A percentile compares a stretch with the other conserved stretches of the same genome.
These are phyloP conservation scores for Linderina pennispora DNA, from an alignment of 192 early-diverging fungal genomes.

Conservation along the genomic window DNA sequence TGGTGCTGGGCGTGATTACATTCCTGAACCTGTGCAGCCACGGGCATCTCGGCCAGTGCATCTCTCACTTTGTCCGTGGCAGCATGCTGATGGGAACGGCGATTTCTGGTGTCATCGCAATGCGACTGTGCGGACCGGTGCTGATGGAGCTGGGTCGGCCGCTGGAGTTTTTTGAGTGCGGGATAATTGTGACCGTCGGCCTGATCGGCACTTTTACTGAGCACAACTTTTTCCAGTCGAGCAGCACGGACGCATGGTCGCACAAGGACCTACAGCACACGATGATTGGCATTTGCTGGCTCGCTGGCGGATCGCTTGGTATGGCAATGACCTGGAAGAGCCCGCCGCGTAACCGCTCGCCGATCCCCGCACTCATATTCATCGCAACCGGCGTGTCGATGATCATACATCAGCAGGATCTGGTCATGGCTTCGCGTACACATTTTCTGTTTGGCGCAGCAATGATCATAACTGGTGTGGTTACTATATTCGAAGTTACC, in stretches of 20 bases:
- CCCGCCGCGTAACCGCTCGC: slow-evolving; percentile 37
- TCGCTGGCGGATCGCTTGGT: slow-evolving; percentile 51
- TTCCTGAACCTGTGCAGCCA: slow-evolving; percentile 51
- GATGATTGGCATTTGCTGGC: slow-evolving; percentile 58
- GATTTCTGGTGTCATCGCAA: slow-evolving; percentile 35
- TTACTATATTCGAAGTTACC: slow-evolving; percentile 51
- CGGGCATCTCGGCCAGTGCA: slow-evolving; percentile 57
- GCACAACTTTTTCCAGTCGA: slow-evolving; percentile 50
- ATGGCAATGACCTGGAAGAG: slow-evolving; percentile 34
- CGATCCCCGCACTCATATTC: slow-evolving; percentile 54
- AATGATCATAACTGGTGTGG: slow-evolving; percentile 43
- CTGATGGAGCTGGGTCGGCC: slow-evolving; percentile 43
- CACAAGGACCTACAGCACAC: slow-evolving; percentile 65
- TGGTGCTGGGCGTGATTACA: slow-evolving; percentile 56
- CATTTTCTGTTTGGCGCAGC: slow-evolving; percentile 59
- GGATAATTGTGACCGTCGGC: slow-evolving; percentile 52
- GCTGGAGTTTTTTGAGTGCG: slow-evolving; percentile 56
- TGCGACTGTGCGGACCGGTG: slow-evolving; percentile 51
- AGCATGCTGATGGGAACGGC: slow-evolving; percentile 50
- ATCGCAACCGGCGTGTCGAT: slow-evolving; percentile 56
- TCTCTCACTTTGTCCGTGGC: slow-evolving; percentile 65
- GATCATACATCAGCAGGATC: slow-evolving; percentile 54
- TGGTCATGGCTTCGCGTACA: slow-evolving; percentile 44
- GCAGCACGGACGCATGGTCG: slow-evolving; percentile 35
- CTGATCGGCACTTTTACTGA: slow-evolving; percentile 62